These are phyloP conservation scores for Vitis hybrid DNA, from an alignment of 177 flowering plant genomes.

Conservation along the genomic window DNA sequence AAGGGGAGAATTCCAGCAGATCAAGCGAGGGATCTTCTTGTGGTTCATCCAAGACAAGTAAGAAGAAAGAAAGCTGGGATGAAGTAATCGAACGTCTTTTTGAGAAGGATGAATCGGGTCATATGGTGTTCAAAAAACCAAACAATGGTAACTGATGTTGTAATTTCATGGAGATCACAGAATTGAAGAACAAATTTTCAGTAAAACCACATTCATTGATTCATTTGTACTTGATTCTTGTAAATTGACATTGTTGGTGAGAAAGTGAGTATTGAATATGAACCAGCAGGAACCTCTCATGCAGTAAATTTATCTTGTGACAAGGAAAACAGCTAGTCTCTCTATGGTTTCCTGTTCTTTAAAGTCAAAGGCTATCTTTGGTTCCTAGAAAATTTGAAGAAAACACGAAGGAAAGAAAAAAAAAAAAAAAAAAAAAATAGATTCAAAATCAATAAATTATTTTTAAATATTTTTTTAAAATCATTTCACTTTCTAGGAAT, in stretches of 20 bases:
- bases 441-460: too few species aligned
- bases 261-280: too few species aligned
- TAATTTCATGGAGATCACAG: not conserved
- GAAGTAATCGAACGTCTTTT: conserved; percentile 70
- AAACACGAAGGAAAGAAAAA: too few species aligned
- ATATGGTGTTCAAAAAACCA: conserved; percentile 46
- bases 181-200: not conserved
- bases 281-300: too few species aligned
- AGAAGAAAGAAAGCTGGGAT: conserved; percentile 62
- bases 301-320: too few species aligned
- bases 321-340: too few species aligned
- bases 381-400: too few species aligned
- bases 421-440: too few species aligned
- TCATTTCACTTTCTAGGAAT: too few species aligned
- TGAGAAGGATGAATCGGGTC: conserved; percentile 72
- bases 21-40: conserved; percentile 29
- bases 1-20: conserved; percentile 29
- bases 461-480: accelerated
- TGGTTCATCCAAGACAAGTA: conserved; percentile 27
- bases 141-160: not conserved
- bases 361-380: too few species aligned
- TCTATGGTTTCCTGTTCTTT: too few species aligned
- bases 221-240: not conserved
- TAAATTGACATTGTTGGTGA: too few species aligned
- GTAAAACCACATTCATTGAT: conserved; percentile 2